phyloP scores from a whole-genome alignment of 768 basidiomycete species.

The Hygrophoropsis aurantiaca region DNA sequence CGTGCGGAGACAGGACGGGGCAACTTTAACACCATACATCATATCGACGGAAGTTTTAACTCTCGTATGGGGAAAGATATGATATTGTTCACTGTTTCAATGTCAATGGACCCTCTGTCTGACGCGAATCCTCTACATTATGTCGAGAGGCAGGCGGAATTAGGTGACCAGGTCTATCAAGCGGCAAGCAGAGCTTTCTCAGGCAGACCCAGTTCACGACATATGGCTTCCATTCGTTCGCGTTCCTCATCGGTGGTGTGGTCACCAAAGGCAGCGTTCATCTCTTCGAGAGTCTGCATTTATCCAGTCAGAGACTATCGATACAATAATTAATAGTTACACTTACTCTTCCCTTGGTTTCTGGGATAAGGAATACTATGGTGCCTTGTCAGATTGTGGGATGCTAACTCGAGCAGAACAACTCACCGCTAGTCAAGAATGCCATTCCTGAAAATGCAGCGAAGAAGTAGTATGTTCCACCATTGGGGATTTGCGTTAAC shows the following conservation, averaged over 20 bases:
- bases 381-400: neutral
- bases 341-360: slow-evolving; percentile 33
- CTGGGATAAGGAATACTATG: slow-evolving; percentile 26
- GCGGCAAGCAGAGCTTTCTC: slow-evolving; percentile 16
- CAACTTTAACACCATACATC: too few species aligned
- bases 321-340: neutral
- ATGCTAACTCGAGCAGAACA: neutral
- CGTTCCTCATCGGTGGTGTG: slow-evolving; percentile 23
- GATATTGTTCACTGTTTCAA: too few species aligned
- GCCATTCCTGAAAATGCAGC: slow-evolving; percentile 22
- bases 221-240: slow-evolving; percentile 25
- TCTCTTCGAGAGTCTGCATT: slow-evolving; percentile 32
- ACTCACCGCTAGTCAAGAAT: slow-evolving; percentile 29
- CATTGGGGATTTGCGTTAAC: slow-evolving; percentile 17
- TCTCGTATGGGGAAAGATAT: too few species aligned
- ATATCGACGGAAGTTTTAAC: too few species aligned
- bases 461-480: slow-evolving; percentile 28
- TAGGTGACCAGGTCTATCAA: neutral
- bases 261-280: slow-evolving; percentile 33
- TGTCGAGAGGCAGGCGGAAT: too few species aligned
- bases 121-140: too few species aligned
- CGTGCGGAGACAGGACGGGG: too few species aligned
- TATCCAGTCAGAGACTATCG: neutral
- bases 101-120: too few species aligned
- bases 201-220: slow-evolving; percentile 28